phyloP scores from a whole-genome alignment of 129 eudicot species.

The Chrysanthemum makinoi region DNA sequence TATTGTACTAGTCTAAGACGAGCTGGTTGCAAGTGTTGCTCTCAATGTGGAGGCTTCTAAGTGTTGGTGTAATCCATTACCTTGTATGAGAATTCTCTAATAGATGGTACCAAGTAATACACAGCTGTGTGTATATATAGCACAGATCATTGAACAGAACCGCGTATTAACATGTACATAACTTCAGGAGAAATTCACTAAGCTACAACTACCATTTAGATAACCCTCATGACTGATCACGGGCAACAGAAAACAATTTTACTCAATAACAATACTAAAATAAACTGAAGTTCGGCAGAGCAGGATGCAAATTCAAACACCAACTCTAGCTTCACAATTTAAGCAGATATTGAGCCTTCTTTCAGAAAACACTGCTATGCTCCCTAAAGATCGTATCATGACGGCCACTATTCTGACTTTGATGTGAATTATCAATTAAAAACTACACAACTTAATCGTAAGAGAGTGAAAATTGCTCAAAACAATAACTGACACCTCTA shows the following conservation, averaged over 20 bases:
- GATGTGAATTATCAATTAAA: background rate
- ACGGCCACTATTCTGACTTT: conserved; percentile 12
- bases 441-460: background rate
- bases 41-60: background rate
- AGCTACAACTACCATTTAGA: conserved; percentile 15
- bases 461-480: background rate
- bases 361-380: conserved; percentile 9
- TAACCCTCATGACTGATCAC: conserved; percentile 11
- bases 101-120: conserved; percentile 11
- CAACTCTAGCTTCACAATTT: conserved; percentile 11
- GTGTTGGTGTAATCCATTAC: background rate
- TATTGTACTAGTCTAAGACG: background rate
- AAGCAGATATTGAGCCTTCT: conserved; percentile 18
- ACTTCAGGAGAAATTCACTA: background rate
- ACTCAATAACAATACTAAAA: background rate
- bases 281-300: background rate
- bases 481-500: conserved; percentile 14
- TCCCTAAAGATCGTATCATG: conserved; percentile 17
- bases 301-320: conserved; percentile 1
- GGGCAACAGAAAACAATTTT: conserved; percentile 4
- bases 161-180: conserved; percentile 17
- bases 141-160: conserved; percentile 1
- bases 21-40: conserved; percentile 1
- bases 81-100: conserved; percentile 2
- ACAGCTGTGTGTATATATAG: background rate